Base-by-base conservation (phyloP, 1,284 basidiomycete genomes). In the Ceratobasidium sp. region DNA sequence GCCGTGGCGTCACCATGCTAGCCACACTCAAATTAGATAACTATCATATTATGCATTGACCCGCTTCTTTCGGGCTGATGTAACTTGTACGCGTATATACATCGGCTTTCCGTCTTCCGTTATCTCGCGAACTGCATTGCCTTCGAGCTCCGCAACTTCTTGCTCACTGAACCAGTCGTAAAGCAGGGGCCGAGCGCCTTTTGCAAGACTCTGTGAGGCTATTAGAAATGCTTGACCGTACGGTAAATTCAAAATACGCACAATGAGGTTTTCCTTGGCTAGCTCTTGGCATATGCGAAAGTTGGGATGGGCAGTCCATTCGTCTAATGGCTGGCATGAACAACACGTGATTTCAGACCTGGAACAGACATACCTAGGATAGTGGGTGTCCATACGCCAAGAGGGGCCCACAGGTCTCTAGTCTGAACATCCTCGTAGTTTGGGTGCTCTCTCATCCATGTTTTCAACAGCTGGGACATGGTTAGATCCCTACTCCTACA, bases 81-180 rank as follows among this genome's bases (percentile, higher is more conserved):
- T 41, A 43, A 55, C 23, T 45, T 55, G 50, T 16, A 67, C 50
- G 18, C 64, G 64, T 53, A 67, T 55, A 39, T 41, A 55, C 50
- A 67, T 67, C 45, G 50, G 64, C 9, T 67, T 55, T 28, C 3
- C n/a, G 10, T 4, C 48, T n/a, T 32, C 64, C n/a, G 26, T 4
- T 1, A 67, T 9, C 26, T 67, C 64, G 9, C 52, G 34, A 26
- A 52, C 36, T 41, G 64, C 64, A n/a, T 50, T 32, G 34, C 36
- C 64, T 45, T 67, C 64, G n/a, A 67, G 36, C 39, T 53, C 50
- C n/a, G 64, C 64, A 14, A 67, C 64, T 45, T 67, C 64, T 48
- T 55, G 46, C 12, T 50, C 21, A 36, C 30, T 48, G n/a, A 55
- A 52, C 36, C 48, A 67, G n/a, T 26, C 30, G 32, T 67, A 67